phyloP scores from a whole-genome alignment of 257 asterid species.

The Marsdenia floribunda region DNA sequence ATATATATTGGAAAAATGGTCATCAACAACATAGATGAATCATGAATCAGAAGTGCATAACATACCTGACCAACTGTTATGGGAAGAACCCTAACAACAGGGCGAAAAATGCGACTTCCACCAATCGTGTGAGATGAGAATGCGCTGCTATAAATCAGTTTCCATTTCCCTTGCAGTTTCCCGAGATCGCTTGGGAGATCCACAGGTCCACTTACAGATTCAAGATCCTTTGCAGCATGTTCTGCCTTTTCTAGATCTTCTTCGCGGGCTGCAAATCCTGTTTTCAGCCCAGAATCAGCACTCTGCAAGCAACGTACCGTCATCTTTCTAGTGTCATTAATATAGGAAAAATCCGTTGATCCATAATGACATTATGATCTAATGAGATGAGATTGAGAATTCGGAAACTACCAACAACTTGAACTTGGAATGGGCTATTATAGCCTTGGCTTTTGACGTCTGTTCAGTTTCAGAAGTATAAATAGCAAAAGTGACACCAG shows the following conservation, averaged over 20 bases:
- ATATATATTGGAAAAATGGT: too few relatives aligned
- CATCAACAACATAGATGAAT: background rate
- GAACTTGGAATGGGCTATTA: constrained; percentile 47
- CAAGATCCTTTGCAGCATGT: constrained; percentile 72
- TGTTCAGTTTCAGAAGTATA: constrained; percentile 32
- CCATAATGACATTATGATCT: too few relatives aligned
- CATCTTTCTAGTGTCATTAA: too few relatives aligned
- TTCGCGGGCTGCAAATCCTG: constrained; percentile 91
- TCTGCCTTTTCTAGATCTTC: constrained; percentile 72
- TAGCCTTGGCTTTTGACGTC: constrained; percentile 24
- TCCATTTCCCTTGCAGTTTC: constrained; percentile 89
- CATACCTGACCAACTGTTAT: constrained; percentile 82
- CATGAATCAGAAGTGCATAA: constrained; percentile 5
- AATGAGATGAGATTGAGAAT: background rate
- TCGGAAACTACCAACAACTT: constrained; percentile 52
- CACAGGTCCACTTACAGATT: constrained; percentile 55
- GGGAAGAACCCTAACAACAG: constrained; percentile 90
- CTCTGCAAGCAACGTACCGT: constrained; percentile 38
- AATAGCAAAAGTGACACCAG: constrained; percentile 26
- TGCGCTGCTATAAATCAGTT: constrained; percentile 80
- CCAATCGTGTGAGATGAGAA: constrained; percentile 86
- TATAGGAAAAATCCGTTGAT: too few relatives aligned
- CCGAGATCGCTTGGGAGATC: constrained; percentile 56
- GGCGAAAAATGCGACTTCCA: constrained; percentile 96
- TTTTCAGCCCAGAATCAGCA: constrained; percentile 80